Percentiles rank a stretch among this genome's conserved stretches.
phyloP scores from a whole-genome alignment of 768 basidiomycete genomes.

The Nidula microcarpa region DNA sequence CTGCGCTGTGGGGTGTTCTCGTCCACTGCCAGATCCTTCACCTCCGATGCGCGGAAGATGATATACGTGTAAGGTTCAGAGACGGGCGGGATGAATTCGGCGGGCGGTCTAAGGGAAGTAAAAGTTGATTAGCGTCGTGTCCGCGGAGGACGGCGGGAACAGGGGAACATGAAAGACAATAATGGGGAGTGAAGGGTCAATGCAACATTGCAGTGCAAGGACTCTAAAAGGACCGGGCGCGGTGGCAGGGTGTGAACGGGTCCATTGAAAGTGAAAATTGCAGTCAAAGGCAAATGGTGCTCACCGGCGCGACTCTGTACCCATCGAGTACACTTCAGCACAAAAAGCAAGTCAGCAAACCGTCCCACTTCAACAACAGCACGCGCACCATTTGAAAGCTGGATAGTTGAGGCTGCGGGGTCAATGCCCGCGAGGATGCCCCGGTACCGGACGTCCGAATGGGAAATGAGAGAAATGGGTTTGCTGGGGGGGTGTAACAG shows the following conservation, averaged over 20 bases:
- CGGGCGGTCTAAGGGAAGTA: slow-evolving; percentile 46
- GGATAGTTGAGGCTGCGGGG: slow-evolving; percentile 81
- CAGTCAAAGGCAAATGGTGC: slow-evolving; percentile 11
- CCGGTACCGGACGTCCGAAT: slow-evolving; percentile 87
- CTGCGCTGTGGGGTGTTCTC: slow-evolving; percentile 57
- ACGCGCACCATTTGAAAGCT: slow-evolving; percentile 75
- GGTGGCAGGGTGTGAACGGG: too few relatives aligned
- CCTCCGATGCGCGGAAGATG: slow-evolving; percentile 87
- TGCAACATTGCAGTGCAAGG: too few relatives aligned
- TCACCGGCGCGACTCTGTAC: slow-evolving; percentile 80
- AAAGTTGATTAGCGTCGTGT: neutral
- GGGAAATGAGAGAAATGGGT: slow-evolving; percentile 86
- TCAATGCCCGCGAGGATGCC: slow-evolving; percentile 87
- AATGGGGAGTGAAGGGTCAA: slow-evolving; percentile 11
- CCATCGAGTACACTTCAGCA: slow-evolving; percentile 76
- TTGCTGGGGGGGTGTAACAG: slow-evolving; percentile 47
- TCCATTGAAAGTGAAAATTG: too few relatives aligned
- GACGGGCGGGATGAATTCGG: slow-evolving; percentile 80
- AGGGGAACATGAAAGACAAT: neutral
- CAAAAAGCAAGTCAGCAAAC: neutral
- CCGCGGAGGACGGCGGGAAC: neutral
- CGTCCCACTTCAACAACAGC: neutral
- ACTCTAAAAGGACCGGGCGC: too few relatives aligned
- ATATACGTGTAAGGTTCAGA: slow-evolving; percentile 86
- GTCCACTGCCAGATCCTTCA: slow-evolving; percentile 86